These are phyloP conservation scores for Umbilicus rupestris DNA, from an alignment of 164 flowering plant genomes.

Conservation along the genomic window DNA sequence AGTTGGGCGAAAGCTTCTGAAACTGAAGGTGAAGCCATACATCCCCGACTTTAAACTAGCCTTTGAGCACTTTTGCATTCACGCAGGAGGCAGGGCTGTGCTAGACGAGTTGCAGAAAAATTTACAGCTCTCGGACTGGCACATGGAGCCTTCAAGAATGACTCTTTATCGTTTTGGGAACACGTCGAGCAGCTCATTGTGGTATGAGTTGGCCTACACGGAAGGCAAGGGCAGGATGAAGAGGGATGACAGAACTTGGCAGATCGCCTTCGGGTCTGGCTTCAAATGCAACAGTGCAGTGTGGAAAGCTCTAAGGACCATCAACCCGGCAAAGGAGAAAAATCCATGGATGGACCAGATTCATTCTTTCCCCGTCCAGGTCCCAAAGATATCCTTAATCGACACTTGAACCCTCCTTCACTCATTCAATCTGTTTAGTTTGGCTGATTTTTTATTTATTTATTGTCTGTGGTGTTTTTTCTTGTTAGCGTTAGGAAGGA, in stretches of 20 bases:
- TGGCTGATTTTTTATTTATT: too few relatives aligned
- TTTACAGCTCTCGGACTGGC: conserved; percentile 64
- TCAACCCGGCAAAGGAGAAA: conserved; percentile 60
- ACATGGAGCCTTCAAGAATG: conserved; percentile 88
- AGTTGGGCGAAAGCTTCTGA: conserved; percentile 51
- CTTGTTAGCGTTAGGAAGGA: too few relatives aligned
- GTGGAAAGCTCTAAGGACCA: conserved; percentile 56
- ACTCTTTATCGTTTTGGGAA: conserved; percentile 62
- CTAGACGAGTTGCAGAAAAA: conserved; percentile 78
- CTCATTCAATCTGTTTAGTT: too few relatives aligned
- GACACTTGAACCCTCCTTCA: background rate
- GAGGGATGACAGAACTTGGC: conserved; percentile 70
- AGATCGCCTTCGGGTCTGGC: conserved; percentile 79
- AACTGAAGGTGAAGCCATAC: conserved; percentile 78
- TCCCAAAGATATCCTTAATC: conserved; percentile 47
- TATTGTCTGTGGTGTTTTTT: too few relatives aligned
- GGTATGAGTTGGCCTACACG: too few relatives aligned
- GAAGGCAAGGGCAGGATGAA: conserved; percentile 64
- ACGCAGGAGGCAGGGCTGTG: conserved; percentile 91
- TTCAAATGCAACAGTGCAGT: conserved; percentile 83
- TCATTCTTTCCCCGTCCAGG: conserved; percentile 46
- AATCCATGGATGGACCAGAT: conserved; percentile 79
- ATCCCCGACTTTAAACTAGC: conserved; percentile 83
- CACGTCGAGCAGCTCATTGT: conserved; percentile 77
- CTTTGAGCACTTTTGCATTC: conserved; percentile 85